Conservation (phyloP, 2,329 filamentous ascomycete species). For the Diplodia scrobiculata region DNA sequence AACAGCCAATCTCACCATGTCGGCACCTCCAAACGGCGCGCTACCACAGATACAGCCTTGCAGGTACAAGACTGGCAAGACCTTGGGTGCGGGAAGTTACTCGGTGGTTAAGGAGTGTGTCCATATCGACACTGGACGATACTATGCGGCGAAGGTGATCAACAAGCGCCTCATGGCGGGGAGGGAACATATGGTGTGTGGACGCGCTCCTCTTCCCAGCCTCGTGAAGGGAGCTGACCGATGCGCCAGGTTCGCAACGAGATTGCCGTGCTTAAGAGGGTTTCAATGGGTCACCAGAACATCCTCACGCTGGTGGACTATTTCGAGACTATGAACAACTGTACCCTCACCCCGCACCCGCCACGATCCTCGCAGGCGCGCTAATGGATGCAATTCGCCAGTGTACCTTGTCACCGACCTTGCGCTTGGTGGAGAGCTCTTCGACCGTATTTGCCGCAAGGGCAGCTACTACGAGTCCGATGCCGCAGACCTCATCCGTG, state of each 20-base stretch:
- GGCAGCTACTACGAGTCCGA: constrained; percentile 98
- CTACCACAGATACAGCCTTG: constrained; percentile 73
- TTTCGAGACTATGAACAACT: constrained; percentile 99
- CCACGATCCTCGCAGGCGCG: background rate
- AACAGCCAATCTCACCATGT: constrained; percentile 11
- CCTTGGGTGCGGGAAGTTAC: constrained; percentile 91
- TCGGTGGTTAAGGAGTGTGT: constrained; percentile 99
- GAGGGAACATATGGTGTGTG: constrained; percentile 88
- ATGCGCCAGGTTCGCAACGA: constrained; percentile 80
- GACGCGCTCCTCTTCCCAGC: background rate
- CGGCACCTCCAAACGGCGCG: constrained; percentile 17
- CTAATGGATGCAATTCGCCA: constrained; percentile 36
- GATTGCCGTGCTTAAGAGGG: constrained; percentile 93
- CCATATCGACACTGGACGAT: constrained; percentile 94
- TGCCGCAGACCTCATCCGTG: constrained; percentile 90
- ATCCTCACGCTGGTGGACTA: constrained; percentile 98
- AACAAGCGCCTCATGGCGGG: constrained; percentile 98
- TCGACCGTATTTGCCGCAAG: constrained; percentile 98
- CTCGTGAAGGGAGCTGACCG: background rate
- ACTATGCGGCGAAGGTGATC: constrained; percentile 99
- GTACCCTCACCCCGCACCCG: constrained; percentile 49
- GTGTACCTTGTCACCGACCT: constrained; percentile 97
- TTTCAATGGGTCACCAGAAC: constrained; percentile 99
- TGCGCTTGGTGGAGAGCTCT: constrained; percentile 91
- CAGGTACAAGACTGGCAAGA: constrained; percentile 98